Base-by-base conservation (phyloP, 108 stramenopile species). In the Poteriospumella lacustris region DNA sequence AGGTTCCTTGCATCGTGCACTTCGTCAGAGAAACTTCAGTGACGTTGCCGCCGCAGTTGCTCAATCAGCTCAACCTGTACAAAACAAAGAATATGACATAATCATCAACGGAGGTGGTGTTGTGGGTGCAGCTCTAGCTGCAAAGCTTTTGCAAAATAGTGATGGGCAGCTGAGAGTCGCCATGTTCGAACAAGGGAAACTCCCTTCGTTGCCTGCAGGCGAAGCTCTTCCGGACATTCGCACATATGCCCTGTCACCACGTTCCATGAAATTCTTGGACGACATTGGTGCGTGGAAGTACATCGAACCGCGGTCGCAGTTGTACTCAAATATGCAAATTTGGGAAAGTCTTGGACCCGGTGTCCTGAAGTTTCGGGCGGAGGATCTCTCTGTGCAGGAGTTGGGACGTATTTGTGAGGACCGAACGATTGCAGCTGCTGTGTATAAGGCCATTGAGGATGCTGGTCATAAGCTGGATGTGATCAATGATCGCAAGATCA, bases 181-280 rank as follows among this genome's bases (percentile, higher is more conserved):
- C 24, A 56, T 56, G n/a, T n/a, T n/a, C n/a, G 15, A 56, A 56
- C 24, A 56, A 56, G 15, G 24, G 52, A 19, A 15, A 56, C 15
- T 56, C 24, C 24, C 24, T 56, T 56, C 15, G 52, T 19, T 56
- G 52, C 24, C 24, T 15, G 24, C 15, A 56, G 52, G 24, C n/a
- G n/a, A n/a, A n/a, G 9, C 52, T 28, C 31, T 9, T 12, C 82
- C 79, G 2, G 82, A 83, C 68, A 72, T 79, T 9, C 78, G 83
- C 2, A 76, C 78, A 19, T 84, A 84, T 58, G 75, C 83, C 2
- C 58, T 84, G n/a, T 52, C 83, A 29, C 83, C 83, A 9, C 3
- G 59, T 0, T 79, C 81, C 36, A 80, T 81, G 42, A 29, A 72
- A 24, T 44, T 78, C 38, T 58, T 84, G 15, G 38, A 81, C 40